Evolutionary conservation across 768 basidiomycete genomes (phyloP).

Genomic region (Mrakia frigida): DNA sequence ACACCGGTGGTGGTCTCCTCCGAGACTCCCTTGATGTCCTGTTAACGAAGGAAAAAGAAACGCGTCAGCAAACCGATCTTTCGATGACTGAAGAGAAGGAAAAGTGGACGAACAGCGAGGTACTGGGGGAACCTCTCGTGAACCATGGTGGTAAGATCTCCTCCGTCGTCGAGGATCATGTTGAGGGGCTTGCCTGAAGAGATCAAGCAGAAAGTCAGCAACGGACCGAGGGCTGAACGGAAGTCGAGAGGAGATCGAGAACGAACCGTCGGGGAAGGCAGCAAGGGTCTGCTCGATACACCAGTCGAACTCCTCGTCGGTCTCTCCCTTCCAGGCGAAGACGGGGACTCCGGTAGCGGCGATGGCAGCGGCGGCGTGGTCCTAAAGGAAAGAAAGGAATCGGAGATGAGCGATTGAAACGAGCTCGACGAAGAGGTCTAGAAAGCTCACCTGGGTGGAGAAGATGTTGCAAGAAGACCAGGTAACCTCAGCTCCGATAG

Average conservation of each 20-base stretch:
- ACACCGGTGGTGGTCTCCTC: conserved; percentile 99
- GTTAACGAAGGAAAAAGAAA: background rate
- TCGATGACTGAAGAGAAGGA: background rate
- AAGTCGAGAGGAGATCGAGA: background rate
- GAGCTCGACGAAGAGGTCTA: background rate
- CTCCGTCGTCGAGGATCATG: conserved; percentile 99
- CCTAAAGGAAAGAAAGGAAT: conserved; percentile 42
- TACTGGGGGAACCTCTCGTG: conserved; percentile 95
- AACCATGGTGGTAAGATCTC: conserved; percentile 88
- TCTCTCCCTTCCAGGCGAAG: conserved; percentile 99
- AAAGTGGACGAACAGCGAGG: conserved; percentile 56
- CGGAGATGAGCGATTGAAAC: conserved; percentile 6
- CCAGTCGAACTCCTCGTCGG: conserved; percentile 97
- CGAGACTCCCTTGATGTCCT: conserved; percentile 85
- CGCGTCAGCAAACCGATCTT: conserved; percentile 3
- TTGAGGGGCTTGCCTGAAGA: conserved; percentile 63
- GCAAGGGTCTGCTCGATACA: conserved; percentile 92
- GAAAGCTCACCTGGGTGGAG: conserved; percentile 65
- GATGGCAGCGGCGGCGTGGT: conserved; percentile 97
- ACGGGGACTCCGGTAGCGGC: conserved; percentile 98
- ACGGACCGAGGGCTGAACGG: background rate
- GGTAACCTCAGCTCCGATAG: conserved; percentile 91
- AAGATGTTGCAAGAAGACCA: conserved; percentile 99
- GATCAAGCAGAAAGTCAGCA: conserved; percentile 1
- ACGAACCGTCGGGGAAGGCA: conserved; percentile 64